These are phyloP conservation scores for Colletotrichum chlorophyti DNA, from an alignment of 2,329 filamentous ascomycete genomes.

Conservation along the genomic window DNA sequence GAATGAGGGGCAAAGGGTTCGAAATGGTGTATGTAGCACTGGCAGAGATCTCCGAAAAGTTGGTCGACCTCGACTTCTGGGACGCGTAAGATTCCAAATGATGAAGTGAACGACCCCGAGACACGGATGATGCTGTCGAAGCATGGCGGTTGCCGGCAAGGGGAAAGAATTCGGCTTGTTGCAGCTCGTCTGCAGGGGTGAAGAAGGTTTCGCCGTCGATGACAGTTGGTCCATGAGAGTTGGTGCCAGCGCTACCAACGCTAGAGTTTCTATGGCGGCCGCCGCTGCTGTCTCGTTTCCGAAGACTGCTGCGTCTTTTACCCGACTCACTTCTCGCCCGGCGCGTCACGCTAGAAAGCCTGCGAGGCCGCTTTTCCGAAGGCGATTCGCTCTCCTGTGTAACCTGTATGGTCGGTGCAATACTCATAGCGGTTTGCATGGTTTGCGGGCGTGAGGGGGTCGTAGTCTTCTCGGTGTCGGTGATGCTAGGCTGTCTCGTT, in stretches of 20 bases:
- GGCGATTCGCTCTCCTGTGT: slow-evolving; percentile 66
- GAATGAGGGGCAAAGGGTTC: slow-evolving; percentile 56
- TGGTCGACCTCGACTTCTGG: slow-evolving; percentile 45
- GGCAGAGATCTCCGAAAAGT: slow-evolving; percentile 46
- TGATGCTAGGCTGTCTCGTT: slow-evolving; percentile 47
- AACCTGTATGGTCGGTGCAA: slow-evolving; percentile 77
- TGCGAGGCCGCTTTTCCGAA: slow-evolving; percentile 43
- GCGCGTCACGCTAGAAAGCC: slow-evolving; percentile 43
- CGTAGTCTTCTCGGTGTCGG: slow-evolving; percentile 44
- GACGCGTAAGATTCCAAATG: slow-evolving; percentile 55
- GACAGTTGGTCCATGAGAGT: slow-evolving; percentile 46
- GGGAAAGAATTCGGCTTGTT: slow-evolving; percentile 52
- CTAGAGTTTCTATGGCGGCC: slow-evolving; percentile 51
- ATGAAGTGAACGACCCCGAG: slow-evolving; percentile 49
- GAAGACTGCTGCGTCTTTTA: slow-evolving; percentile 59
- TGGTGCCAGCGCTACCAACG: slow-evolving; percentile 45
- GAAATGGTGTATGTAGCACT: slow-evolving; percentile 52
- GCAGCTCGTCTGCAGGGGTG: slow-evolving; percentile 52
- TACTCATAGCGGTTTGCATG: slow-evolving; percentile 49
- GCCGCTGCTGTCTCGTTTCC: slow-evolving; percentile 58
- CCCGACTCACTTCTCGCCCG: slow-evolving; percentile 52
- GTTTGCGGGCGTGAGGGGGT: slow-evolving; percentile 43
- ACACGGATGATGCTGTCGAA: slow-evolving; percentile 48
- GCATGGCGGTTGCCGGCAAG: slow-evolving; percentile 48
- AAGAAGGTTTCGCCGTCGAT: slow-evolving; percentile 60